Base-by-base conservation (phyloP, 495 filamentous ascomycete genomes). In the Chaetomium cochliodes region DNA sequence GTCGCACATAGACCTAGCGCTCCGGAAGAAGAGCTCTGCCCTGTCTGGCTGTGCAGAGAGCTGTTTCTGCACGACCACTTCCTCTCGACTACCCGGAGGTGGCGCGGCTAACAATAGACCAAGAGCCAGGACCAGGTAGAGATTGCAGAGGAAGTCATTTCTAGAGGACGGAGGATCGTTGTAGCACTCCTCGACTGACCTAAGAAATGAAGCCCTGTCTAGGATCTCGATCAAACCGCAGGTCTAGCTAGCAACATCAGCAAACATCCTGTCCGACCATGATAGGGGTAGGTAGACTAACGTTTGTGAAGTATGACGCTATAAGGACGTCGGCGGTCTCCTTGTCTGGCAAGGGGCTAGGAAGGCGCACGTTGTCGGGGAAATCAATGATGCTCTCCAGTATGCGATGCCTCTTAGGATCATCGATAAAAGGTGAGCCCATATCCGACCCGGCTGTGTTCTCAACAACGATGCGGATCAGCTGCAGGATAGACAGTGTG, bases 401-500 rank as follows among this genome's bases (percentile, higher is more conserved):
- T 74, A 92, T 88, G 26, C 84, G 85, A 71, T 91, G 87, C 51
- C 88, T 80, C 58, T 82, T 83, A 18, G 86, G 88, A 67, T 91
- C 89, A 53, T 84, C 77, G 11, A 88, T 91, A 61, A 92, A 91
- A 6, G 82, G 79, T 11, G 87, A 89, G 3, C 69, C 73, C 58
- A 72, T 65, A 5, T 72, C 72, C 5, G 82, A 70, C 6, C 89
- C 88, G 25, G 85, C 84, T 16, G 85, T 84, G 52, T 81, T 87
- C 44, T 85, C 85, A 15, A 92, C 87, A 62, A 91, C 88, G 68
- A 89, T 87, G 39, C 88, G 87, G 47, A 91, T 83, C 62, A 88
- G 80, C 67, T 90, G 87, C 50, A 92, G 70, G 67, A 88, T 90
- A 2, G 89, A 89, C 55, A 91, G 76, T 50, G 86, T 88, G 1